A percentile compares a stretch with the other conserved stretches of the same genome.
Evolutionary conservation across 2,329 filamentous ascomycete species (phyloP).

Genomic region (Davidsoniella virescens): DNA sequence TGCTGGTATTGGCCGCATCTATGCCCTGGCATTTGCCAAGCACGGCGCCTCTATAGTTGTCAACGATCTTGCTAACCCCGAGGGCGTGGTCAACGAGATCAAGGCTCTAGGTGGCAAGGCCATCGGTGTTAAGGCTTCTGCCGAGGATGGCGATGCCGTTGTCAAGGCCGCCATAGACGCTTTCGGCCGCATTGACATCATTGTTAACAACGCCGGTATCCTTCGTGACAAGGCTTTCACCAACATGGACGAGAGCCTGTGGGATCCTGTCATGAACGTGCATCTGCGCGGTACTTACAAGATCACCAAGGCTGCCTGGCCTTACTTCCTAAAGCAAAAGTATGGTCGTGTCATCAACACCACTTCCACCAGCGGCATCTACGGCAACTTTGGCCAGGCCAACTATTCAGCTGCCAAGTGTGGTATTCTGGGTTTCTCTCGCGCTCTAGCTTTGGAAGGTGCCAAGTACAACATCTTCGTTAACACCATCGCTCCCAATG

Average conservation of each 20-base stretch:
- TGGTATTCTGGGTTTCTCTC: conserved; percentile 89
- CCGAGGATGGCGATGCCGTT: conserved; percentile 79
- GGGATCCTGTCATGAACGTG: conserved; percentile 83
- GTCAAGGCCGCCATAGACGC: conserved; percentile 88
- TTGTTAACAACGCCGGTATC: conserved; percentile 97
- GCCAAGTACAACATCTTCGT: conserved; percentile 95
- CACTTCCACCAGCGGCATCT: conserved; percentile 90
- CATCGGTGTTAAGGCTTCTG: conserved; percentile 81
- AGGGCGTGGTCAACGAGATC: conserved; percentile 82
- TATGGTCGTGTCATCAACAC: conserved; percentile 96
- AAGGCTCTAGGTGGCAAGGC: conserved; percentile 78
- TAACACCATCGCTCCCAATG: conserved; percentile 96
- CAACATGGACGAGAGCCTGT: conserved; percentile 92
- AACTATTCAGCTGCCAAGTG: conserved; percentile 90
- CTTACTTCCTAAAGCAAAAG: conserved; percentile 95
- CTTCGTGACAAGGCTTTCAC: conserved; percentile 92
- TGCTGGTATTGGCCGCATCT: conserved; percentile 79
- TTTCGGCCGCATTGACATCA: conserved; percentile 82
- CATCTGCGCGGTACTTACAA: conserved; percentile 93
- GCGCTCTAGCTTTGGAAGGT: conserved; percentile 82
- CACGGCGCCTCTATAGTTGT: conserved; percentile 74
- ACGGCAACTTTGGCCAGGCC: conserved; percentile 96
- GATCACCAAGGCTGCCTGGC: conserved; percentile 93
- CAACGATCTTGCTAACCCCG: conserved; percentile 89
- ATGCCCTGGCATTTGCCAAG: conserved; percentile 75